Evolutionary conservation across 805 yeast species (phyloP).

Genomic region (Metschnikowia noctiluminum): DNA sequence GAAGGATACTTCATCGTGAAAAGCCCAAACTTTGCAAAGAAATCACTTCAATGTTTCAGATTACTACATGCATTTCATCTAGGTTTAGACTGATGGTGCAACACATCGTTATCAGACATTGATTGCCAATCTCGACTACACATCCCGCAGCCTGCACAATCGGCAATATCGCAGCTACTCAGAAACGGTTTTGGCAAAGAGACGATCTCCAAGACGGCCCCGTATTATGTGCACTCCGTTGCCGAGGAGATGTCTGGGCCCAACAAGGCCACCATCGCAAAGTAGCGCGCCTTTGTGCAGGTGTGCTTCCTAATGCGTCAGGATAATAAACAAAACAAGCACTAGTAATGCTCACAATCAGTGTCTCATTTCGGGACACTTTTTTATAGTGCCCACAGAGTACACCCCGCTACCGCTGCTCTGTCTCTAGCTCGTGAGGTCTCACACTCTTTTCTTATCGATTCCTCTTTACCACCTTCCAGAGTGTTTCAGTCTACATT

Average conservation of each 20-base stretch:
- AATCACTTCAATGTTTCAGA: no score
- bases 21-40: no score
- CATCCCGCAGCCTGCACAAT: background rate
- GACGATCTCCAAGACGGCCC: background rate
- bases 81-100: no score
- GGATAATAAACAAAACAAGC: background rate
- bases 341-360: background rate
- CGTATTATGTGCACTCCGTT: background rate
- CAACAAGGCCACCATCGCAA: background rate
- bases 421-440: background rate
- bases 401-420: background rate
- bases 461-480: background rate
- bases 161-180: background rate
- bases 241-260: background rate
- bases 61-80: no score
- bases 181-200: background rate
- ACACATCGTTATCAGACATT: no score
- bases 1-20: no score
- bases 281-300: background rate
- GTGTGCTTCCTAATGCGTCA: conserved; percentile 3
- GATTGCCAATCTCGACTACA: no score
- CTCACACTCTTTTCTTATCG: background rate
- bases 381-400: background rate
- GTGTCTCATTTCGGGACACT: background rate
- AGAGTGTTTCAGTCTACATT: background rate